Percentiles rank a stretch among this genome's conserved stretches.
Conservation (phyloP, 2,329 filamentous ascomycete genomes). For the Phaeoacremonium minimum region DNA sequence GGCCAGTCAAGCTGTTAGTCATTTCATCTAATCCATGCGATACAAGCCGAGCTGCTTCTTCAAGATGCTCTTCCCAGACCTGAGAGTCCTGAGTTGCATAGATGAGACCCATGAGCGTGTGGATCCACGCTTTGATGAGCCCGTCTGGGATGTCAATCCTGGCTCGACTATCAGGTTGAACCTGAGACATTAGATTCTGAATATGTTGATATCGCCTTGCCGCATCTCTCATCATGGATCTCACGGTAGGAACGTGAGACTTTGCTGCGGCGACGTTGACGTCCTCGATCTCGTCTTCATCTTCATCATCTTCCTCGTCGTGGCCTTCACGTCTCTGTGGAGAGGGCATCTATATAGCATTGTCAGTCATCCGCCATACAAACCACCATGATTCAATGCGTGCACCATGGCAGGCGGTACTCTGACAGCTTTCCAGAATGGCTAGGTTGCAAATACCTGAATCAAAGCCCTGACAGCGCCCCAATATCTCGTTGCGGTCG, state of each 20-base stretch:
- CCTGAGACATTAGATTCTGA: conserved; percentile 22
- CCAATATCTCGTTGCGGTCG: conserved; percentile 38
- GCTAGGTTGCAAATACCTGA: conserved; percentile 9
- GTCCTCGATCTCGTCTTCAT: neutral
- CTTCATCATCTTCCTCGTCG: neutral
- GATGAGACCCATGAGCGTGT: conserved; percentile 32
- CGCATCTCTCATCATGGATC: conserved; percentile 13
- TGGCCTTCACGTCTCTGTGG: neutral
- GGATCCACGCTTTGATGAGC: conserved; percentile 35
- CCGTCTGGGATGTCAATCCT: conserved; percentile 26
- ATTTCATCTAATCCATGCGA: conserved; percentile 28
- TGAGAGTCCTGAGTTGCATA: conserved; percentile 10
- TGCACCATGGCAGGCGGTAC: neutral
- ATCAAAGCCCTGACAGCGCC: conserved; percentile 23
- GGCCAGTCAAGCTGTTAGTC: conserved; percentile 23
- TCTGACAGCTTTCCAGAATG: neutral
- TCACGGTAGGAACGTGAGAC: neutral
- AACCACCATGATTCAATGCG: neutral
- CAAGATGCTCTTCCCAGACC: conserved; percentile 19
- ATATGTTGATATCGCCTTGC: conserved; percentile 28
- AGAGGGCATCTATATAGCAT: neutral
- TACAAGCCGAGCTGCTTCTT: conserved; percentile 22
- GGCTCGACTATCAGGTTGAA: conserved; percentile 19
- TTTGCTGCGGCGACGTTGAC: neutral
- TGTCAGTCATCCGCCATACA: neutral